Percentiles rank a stretch among this genome's conserved stretches.
Evolutionary conservation across 2,329 filamentous ascomycete species (phyloP).

Genomic region (Scorias spongiosa): DNA sequence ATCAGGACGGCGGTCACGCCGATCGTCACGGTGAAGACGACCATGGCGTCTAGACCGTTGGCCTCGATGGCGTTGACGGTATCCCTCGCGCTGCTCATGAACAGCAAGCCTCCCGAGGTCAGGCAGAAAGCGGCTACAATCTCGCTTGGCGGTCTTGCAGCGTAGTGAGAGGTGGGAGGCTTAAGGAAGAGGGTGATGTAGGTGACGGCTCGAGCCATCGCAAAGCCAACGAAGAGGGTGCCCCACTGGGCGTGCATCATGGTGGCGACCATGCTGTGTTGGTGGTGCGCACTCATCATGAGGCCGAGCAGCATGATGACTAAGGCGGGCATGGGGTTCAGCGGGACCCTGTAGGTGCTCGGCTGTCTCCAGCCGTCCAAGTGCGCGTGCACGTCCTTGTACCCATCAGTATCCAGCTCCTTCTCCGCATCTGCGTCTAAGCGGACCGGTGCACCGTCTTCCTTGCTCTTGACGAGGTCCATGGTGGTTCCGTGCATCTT

Average conservation of each 20-base stretch:
- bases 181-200: constrained; percentile 68
- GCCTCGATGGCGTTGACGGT: constrained; percentile 62
- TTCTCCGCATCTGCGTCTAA: not conserved
- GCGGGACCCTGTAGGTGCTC: constrained; percentile 54
- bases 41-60: constrained; percentile 75
- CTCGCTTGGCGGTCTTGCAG: constrained; percentile 78
- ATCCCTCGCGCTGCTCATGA: constrained; percentile 78
- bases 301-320: constrained; percentile 76
- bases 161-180: constrained; percentile 64
- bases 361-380: constrained; percentile 44
- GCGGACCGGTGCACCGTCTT: constrained; percentile 8
- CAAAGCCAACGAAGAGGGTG: constrained; percentile 63
- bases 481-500: constrained; percentile 44
- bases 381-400: constrained; percentile 5
- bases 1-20: constrained; percentile 70
- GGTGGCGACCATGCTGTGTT: constrained; percentile 64
- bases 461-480: constrained; percentile 23
- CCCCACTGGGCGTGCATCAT: constrained; percentile 97
- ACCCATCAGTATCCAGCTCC: not conserved
- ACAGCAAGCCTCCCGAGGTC: constrained; percentile 73
- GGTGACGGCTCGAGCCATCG: constrained; percentile 61
- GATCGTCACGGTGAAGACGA: constrained; percentile 78
- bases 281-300: constrained; percentile 92
- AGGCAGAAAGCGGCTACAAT: constrained; percentile 76
- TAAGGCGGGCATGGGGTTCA: constrained; percentile 79